phyloP scores from a whole-genome alignment of 1,139 yeast species.

The Chernovozyma sophiae-reginae region DNA sequence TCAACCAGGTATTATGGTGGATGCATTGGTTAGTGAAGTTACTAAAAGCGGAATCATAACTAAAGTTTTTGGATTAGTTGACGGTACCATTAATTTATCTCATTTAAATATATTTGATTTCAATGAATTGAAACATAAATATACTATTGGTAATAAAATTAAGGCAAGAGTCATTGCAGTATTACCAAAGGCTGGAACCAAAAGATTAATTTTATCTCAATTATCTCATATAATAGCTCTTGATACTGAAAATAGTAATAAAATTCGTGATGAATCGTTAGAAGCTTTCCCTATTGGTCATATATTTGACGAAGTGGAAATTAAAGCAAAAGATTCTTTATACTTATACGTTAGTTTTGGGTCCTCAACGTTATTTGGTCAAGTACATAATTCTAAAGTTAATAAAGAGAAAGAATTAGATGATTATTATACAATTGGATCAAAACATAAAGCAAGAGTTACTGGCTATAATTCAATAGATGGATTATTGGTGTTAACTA shows the following conservation, averaged over 20 bases:
- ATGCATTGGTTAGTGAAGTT: constrained; percentile 63
- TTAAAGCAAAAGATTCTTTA: constrained; percentile 54
- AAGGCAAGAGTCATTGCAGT: constrained; percentile 71
- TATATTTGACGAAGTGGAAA: constrained; percentile 53
- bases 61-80: constrained; percentile 70
- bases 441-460: constrained; percentile 74
- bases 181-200: constrained; percentile 51
- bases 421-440: constrained; percentile 54
- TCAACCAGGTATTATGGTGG: constrained; percentile 79
- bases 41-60: constrained; percentile 58
- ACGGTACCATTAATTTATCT: constrained; percentile 65
- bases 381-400: constrained; percentile 69
- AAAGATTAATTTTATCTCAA: constrained; percentile 60
- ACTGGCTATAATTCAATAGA: constrained; percentile 67
- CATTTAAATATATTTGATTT: constrained; percentile 53
- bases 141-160: constrained; percentile 59
- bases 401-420: constrained; percentile 49
- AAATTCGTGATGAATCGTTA: constrained; percentile 28
- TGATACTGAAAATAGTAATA: constrained; percentile 6
- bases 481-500: constrained; percentile 59
- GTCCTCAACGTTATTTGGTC: constrained; percentile 53
- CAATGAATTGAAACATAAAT: constrained; percentile 55
- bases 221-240: constrained; percentile 50
- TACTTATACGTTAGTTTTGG: constrained; percentile 59
- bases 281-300: constrained; percentile 81